Evolutionary conservation across 1,284 basidiomycete genomes (phyloP), one percentile per base, ranked within the genome.

Genomic region (Vanrija sp.): DNA sequence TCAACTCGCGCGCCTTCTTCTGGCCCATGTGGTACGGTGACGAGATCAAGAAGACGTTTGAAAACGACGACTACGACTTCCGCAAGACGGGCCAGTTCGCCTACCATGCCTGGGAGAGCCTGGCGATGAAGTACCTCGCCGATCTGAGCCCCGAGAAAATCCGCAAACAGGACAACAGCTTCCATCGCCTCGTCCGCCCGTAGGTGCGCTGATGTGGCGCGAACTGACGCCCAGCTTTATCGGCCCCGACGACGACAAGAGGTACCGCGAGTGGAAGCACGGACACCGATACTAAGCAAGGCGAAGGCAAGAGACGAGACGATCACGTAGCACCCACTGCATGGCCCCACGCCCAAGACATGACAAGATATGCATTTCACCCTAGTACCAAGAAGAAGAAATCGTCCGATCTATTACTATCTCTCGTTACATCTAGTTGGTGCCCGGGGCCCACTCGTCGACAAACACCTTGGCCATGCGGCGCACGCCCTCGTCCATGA

Each of bases 21-120:
- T 79, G 75, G 72, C 79, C 79, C 0, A 68, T 78, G 56, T 80
- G 78, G 77, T 62, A 65, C 25, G 71, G 70, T 1, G 56, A 71
- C 20, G 73, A 73, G 54, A 62, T 76, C 18, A 41, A 70, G 38
- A 63, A 68, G 19, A 65, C 67, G 6, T 71, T 76, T 55, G 68
- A 73, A 53, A 45, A 46, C 41, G 58, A 67, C 43, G 64, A 64
- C 19, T 68, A 72, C 52, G 69, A 75, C 58, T 78, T 75, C 51
- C 41, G 59, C 19, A 57, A 48, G 0, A 59, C 65, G 0, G 69
- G 69, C 19, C 76, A 77, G 51, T 77, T 74, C 59, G 70, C 75
- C 18, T 78, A 77, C 55, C 77, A 78, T 55, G 73, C 76, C 0
- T 78, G 77, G 77, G 77, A 78, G 61, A 70, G 66, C 12, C 56